phyloP scores from a whole-genome alignment of 345 rosid species.

The Aurinia saxatilis region DNA sequence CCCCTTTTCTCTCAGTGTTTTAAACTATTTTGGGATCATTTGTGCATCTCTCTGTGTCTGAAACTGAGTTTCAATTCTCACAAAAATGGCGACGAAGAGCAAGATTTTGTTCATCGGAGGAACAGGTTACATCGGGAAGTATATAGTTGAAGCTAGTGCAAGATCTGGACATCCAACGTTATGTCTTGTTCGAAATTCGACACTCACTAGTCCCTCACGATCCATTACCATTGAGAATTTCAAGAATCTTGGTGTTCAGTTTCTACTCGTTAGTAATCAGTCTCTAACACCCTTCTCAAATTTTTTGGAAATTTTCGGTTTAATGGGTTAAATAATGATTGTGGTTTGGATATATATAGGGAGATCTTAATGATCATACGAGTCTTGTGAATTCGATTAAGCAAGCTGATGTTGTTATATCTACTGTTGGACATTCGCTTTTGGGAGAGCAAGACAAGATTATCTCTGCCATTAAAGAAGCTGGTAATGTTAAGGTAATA shows the following conservation, averaged over 20 bases:
- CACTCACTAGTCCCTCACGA: conserved; percentile 22
- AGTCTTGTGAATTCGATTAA: conserved; percentile 48
- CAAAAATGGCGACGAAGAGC: conserved; percentile 29
- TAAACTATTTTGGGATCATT: conserved; percentile 1
- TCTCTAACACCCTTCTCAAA: not conserved
- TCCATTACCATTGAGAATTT: conserved; percentile 21
- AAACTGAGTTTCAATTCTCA: not conserved
- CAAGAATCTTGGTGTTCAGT: conserved; percentile 28
- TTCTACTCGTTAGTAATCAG: conserved; percentile 27
- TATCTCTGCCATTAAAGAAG: conserved; percentile 57
- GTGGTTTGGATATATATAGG: conserved; percentile 22
- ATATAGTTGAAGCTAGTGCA: conserved; percentile 32
- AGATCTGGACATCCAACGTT: conserved; percentile 29
- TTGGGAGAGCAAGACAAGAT: conserved; percentile 40
- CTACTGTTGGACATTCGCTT: conserved; percentile 32
- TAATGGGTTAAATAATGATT: no score
- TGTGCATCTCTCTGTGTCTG: no score
- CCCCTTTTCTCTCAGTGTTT: not conserved
- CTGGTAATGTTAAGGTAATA: conserved; percentile 51
- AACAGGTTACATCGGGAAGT: conserved; percentile 29
- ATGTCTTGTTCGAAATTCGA: conserved; percentile 24
- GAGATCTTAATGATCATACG: conserved; percentile 43
- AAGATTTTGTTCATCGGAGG: conserved; percentile 33
- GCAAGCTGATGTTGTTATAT: conserved; percentile 54
- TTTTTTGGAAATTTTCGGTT: not conserved